Percentiles rank a stretch among this genome's conserved stretches.
Evolutionary conservation across 768 basidiomycete species (phyloP).

Genomic region (Sporobolomyces phaffii): DNA sequence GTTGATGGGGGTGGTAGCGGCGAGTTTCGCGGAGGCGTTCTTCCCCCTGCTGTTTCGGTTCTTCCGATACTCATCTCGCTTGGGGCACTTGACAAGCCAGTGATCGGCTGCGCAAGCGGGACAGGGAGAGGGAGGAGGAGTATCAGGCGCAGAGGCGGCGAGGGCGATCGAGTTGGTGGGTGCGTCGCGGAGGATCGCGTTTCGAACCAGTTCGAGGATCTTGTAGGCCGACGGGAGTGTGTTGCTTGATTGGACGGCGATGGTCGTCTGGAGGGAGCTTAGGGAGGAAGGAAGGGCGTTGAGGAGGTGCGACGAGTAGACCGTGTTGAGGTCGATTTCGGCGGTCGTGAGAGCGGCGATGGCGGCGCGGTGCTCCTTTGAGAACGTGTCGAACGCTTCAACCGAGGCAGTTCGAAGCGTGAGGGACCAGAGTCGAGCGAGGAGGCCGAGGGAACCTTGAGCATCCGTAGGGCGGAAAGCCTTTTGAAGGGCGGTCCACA

Average conservation of each 20-base stretch:
- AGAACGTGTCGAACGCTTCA: no score
- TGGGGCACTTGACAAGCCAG: background rate
- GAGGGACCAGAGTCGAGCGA: no score
- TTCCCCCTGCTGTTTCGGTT: background rate
- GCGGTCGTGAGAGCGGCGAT: no score
- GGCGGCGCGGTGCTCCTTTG: no score
- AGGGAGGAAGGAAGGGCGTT: background rate
- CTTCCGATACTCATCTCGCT: background rate
- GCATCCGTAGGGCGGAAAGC: no score
- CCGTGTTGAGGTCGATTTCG: no score
- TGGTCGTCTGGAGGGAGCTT: background rate
- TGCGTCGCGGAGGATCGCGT: constrained; percentile 1
- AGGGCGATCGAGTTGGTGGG: background rate
- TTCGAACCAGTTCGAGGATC: constrained; percentile 5
- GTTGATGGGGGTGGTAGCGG: background rate
- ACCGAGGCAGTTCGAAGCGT: no score
- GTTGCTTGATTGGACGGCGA: background rate
- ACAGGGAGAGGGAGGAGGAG: background rate
- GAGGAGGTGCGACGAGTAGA: no score
- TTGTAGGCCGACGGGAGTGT: background rate
- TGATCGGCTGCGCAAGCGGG: background rate
- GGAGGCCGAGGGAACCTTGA: no score
- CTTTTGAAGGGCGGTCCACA: no score
- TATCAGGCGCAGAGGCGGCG: background rate
- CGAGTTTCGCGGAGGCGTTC: background rate